Percentiles rank a stretch among this genome's conserved stretches.
Conservation (phyloP, 2,329 filamentous ascomycete species). For the Nannizziopsis arthrosporioides region DNA sequence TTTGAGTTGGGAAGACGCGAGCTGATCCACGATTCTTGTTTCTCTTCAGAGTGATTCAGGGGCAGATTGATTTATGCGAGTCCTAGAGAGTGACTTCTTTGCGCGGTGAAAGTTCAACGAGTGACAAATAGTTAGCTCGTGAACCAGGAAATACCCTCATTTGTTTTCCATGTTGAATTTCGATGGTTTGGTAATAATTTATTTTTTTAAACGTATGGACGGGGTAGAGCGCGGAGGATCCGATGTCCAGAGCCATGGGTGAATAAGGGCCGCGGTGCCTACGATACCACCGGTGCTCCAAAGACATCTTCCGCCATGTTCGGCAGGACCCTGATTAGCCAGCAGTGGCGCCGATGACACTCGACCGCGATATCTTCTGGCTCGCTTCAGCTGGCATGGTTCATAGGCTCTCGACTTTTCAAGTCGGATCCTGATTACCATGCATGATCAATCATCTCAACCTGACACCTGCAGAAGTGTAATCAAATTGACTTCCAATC, state of each 20-base stretch:
- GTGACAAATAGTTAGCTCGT: too few species aligned
- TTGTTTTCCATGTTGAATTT: too few species aligned
- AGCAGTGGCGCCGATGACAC: background rate
- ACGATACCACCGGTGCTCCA: background rate
- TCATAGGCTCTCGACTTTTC: too few species aligned
- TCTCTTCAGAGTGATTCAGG: conserved; percentile 2
- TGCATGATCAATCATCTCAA: too few species aligned
- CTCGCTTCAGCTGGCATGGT: too few species aligned
- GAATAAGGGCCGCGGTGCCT: conserved; percentile 1
- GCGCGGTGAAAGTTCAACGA: too few species aligned
- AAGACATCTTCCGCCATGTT: background rate
- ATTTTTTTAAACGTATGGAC: too few species aligned
- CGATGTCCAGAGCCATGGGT: background rate
- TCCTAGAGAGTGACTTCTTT: background rate
- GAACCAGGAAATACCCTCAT: too few species aligned
- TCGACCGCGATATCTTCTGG: background rate
- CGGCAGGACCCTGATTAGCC: background rate
- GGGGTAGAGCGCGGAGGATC: background rate
- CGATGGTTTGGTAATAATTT: too few species aligned
- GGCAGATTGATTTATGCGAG: background rate
- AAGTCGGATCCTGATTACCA: too few species aligned
- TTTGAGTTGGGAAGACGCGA: background rate
- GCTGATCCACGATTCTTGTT: background rate
- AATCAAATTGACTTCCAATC: too few species aligned
- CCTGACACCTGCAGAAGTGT: too few species aligned